Evolutionary conservation across 2,329 filamentous ascomycete species (phyloP), one percentile per base, ranked within the genome.

Genomic region (Trichoderma sp.): DNA sequence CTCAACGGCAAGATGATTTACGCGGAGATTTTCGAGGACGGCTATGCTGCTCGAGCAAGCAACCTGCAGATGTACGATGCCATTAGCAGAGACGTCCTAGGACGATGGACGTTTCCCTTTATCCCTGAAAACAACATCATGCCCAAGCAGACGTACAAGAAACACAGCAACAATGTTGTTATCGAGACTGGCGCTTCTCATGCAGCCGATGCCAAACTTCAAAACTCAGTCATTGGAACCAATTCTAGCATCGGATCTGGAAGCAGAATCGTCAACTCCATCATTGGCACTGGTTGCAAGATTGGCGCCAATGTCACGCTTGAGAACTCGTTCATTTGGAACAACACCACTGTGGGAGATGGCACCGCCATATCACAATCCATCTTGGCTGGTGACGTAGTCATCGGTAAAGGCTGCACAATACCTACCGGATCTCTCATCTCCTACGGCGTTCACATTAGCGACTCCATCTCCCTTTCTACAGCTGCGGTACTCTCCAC

Each of bases 1-100:
- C 86, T 98, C 71, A 98, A 98, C 80, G 95, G 95, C 72, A 97
- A 98, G 84, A 94, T 94, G n/a, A 93, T 99, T 67, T 94, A 98
- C 80, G 92, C 94, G 3, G 92, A 98, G 77, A 91, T 98, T 74
- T 85, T 97, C 58, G 88, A 90, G 43, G 89, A 94, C 66, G 90
- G 93, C 72, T 99, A 98, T 79, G 93, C 94, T 1, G 94, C 95
- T 1, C 88, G 96, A 74, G 95, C 94, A 14, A 91, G 89, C 79
- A 97, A 94, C 78, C 86, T 98, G 28, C 92, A 93, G 78, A 91
- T 95, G 78, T 99, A 98, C 83, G 94, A 97, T 78, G 89, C 94
- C 34, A 90, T 99, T 69, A 95, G 90, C 80, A 92, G 90, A 77
- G 95, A 98, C 79, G 88, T 98, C n/a, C 86, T 97, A 15, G 90